Conservation (phyloP, 1,139 yeast species). For the Saccharomyces pastorianus region DNA sequence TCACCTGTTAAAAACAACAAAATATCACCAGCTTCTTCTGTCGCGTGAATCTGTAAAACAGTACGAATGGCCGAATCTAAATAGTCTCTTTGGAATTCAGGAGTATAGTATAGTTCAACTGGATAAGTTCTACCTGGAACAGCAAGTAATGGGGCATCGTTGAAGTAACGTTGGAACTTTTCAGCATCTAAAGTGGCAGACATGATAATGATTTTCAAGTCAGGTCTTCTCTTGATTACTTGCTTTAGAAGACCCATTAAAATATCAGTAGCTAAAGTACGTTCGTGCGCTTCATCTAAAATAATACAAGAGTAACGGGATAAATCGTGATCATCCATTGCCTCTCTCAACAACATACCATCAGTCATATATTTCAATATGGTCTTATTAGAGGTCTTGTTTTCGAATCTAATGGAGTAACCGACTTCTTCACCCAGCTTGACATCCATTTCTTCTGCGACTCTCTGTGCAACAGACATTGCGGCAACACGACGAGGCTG, state of each 20-base stretch:
- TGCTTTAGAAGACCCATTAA: slow-evolving; percentile 90
- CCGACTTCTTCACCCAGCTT: slow-evolving; percentile 88
- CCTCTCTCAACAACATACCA: slow-evolving; percentile 96
- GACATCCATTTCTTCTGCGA: slow-evolving; percentile 94
- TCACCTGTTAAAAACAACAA: slow-evolving; percentile 89
- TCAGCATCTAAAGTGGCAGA: slow-evolving; percentile 97
- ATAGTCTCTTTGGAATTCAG: slow-evolving; percentile 91
- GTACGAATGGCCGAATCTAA: slow-evolving; percentile 91
- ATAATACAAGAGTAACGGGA: slow-evolving; percentile 79
- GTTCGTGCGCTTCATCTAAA: slow-evolving; percentile 96
- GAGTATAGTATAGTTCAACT: slow-evolving; percentile 92
- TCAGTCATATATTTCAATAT: slow-evolving; percentile 94
- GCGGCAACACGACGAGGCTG: slow-evolving; percentile 98
- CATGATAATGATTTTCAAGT: slow-evolving; percentile 87
- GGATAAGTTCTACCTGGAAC: slow-evolving; percentile 98
- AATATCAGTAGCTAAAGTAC: slow-evolving; percentile 94
- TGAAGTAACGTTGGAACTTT: slow-evolving; percentile 83
- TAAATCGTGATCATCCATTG: slow-evolving; percentile 90
- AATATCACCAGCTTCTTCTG: slow-evolving; percentile 91
- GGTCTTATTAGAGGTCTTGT: slow-evolving; percentile 72
- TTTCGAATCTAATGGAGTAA: slow-evolving; percentile 87
- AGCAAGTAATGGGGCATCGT: slow-evolving; percentile 86
- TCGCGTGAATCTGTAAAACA: slow-evolving; percentile 90
- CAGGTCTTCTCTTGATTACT: slow-evolving; percentile 71
- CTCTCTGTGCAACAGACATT: slow-evolving; percentile 93